phyloP scores from a whole-genome alignment of 148 eudicot species.

The Diospyros lotus region DNA sequence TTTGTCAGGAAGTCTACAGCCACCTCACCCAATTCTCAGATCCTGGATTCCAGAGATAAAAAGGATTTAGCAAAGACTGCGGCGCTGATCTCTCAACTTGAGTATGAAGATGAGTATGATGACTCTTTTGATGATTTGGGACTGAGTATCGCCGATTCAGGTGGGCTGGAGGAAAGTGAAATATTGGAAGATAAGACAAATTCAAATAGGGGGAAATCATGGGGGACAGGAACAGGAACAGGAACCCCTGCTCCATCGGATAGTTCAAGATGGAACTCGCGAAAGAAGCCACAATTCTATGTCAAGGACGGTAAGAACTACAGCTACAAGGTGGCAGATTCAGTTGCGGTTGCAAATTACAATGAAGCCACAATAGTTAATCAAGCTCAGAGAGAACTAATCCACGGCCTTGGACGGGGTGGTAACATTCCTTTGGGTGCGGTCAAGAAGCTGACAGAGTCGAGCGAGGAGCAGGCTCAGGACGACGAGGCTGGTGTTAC shows the following conservation, averaged over 20 bases:
- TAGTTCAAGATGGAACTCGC: slow-evolving; percentile 65
- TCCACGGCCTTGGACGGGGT: slow-evolving; percentile 90
- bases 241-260: slow-evolving; percentile 36
- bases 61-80: slow-evolving; percentile 55
- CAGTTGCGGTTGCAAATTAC: slow-evolving; percentile 69
- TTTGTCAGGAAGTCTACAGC: slow-evolving; percentile 53
- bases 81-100: slow-evolving; percentile 63
- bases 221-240: slow-evolving; percentile 21
- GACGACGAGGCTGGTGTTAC: slow-evolving; percentile 19
- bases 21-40: slow-evolving; percentile 29
- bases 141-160: slow-evolving; percentile 67
- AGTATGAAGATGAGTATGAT: slow-evolving; percentile 94
- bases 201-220: slow-evolving; percentile 23
- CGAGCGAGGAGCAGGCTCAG: slow-evolving; percentile 26
- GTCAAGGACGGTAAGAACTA: slow-evolving; percentile 97
- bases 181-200: slow-evolving; percentile 37
- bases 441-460: slow-evolving; percentile 43
- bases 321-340: slow-evolving; percentile 89
- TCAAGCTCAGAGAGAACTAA: slow-evolving; percentile 56
- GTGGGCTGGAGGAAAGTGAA: slow-evolving; percentile 55
- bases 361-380: slow-evolving; percentile 65
- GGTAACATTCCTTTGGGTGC: slow-evolving; percentile 84
- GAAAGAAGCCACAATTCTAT: slow-evolving; percentile 72
- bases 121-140: slow-evolving; percentile 97
- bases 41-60: slow-evolving; percentile 48